Evolutionary conservation across 1,284 basidiomycete species (phyloP), one percentile per base, ranked within the genome.

Genomic region (Calocybe gambosa): DNA sequence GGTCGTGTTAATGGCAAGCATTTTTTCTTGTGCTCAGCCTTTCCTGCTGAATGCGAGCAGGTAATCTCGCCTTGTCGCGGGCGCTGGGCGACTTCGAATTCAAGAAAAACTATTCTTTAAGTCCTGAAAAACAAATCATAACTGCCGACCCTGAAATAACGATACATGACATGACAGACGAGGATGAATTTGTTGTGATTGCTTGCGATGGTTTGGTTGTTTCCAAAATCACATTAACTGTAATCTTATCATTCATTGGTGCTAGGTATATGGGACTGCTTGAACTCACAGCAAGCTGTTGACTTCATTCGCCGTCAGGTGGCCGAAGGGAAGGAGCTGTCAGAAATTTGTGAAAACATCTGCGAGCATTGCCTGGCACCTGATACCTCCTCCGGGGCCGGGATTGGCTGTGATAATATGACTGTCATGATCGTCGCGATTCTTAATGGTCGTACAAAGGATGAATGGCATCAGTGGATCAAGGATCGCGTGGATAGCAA

Each of bases 361-460:
- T 96, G 96, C 69, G 89, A 93, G 54, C 85, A 88, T 55, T 99
- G 96, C 63, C 77, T 98, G 39, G 94, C 96, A 9, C 93, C 94
- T 0, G 92, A 97, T 63, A 89, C 91, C 1, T 88, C 89, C 39
- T 89, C 89, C 34, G 92, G 91, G 37, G 79, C 80, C 36, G 95
- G 96, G 13, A 90, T 98, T 51, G 96, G 96, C 18, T 98, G 94
- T 63, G 96, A 99, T 71, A 99, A 99, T 72, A 99, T 99, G 96
- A 99, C 96, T 0, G 75, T 96, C 45, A 79, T 97, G 55, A 79
- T 99, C 49, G 80, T 99, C 40, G 96, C 92, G 3, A 64, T 99
- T 41, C 77, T 96, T 25, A 77, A 89, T 53, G 94, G 91, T 25
- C 82, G 85, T 50, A 92, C 92, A 12, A 82, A 86, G 62, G 85